Evolutionary conservation across 1,139 yeast genomes (phyloP), one percentile per base, ranked within the genome.

Genomic region (Geotrichum reessii): DNA sequence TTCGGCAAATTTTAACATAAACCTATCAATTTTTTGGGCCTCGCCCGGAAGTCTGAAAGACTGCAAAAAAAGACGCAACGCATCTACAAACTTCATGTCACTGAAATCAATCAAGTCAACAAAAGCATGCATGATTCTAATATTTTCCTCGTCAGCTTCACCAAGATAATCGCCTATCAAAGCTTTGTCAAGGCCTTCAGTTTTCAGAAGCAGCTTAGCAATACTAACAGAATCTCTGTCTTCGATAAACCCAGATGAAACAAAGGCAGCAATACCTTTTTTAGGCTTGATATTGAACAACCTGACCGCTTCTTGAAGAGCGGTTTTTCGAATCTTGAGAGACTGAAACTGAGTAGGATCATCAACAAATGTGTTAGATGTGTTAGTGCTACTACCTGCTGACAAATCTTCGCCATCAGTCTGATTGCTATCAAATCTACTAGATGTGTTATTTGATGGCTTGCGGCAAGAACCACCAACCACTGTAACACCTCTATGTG

Each of bases 1-100:
- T 71, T 91, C 97, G 2, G 99, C 99, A 76, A 95, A 95, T 69
- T 95, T 93, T 68, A 93, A 81, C 97, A 95, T 90, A 69, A 85
- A 90, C 67, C 99, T 80, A 77, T 95, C 99, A 71, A 95, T 92
- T 69, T 93, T 93, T 73, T 95, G 99, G 1, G 97, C 92, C 74
- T 95, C 99, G 52, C 99, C 99, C 0, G 99, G 99, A 61, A 95
- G 79, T 70, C 99, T 80, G 74, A 95, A 95, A 50, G 85, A 80
- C 71, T 95, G 99, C 61, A 95, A 78, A 68, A 90, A 90, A 11
- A 76, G 77, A 66, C 99, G 82, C 76, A 95, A 77, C 0, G 98
- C 95, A 65, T 86, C 96, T 9, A 92, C 95, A 69, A 93, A 91
- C 0, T 83, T 78, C 63, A 81, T 73, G 53, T 78, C 78, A 14